A percentile compares a stretch with the other conserved stretches of the same genome.
Conservation (phyloP, 331 rosid genomes). For the Quercus tomentella region DNA sequence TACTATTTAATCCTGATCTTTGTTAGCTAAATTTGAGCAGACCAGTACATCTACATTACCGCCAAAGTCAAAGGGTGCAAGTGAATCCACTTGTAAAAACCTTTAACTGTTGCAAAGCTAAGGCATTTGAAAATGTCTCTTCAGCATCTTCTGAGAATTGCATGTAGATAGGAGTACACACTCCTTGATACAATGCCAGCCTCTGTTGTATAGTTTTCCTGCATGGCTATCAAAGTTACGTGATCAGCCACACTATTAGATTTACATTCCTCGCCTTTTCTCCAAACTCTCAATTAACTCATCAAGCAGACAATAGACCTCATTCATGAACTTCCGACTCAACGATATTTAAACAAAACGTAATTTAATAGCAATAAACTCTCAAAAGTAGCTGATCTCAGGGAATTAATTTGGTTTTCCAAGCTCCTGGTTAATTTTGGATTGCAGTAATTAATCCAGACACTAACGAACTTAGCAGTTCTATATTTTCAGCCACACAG, state of each 20-base stretch:
- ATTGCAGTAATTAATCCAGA: neutral
- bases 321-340: neutral
- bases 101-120: constrained; percentile 57
- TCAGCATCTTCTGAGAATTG: constrained; percentile 91
- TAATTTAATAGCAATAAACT: neutral
- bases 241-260: neutral
- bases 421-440: neutral
- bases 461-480: neutral
- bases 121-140: constrained; percentile 63
- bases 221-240: constrained; percentile 30
- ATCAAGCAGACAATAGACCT: constrained; percentile 4
- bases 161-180: constrained; percentile 73
- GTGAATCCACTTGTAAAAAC: constrained; percentile 8
- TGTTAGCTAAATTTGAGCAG: neutral
- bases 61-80: neutral
- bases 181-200: constrained; percentile 72
- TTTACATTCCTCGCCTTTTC: neutral
- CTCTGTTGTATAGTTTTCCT: constrained; percentile 81
- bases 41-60: neutral
- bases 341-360: neutral
- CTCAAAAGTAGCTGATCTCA: neutral
- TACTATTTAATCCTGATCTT: neutral
- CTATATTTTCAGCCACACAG: neutral
- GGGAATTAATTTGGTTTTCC: neutral
- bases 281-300: neutral